These are phyloP conservation scores for Paralagenidium karlingii DNA, from an alignment of 352 stramenopile genomes.

Conservation along the genomic window DNA sequence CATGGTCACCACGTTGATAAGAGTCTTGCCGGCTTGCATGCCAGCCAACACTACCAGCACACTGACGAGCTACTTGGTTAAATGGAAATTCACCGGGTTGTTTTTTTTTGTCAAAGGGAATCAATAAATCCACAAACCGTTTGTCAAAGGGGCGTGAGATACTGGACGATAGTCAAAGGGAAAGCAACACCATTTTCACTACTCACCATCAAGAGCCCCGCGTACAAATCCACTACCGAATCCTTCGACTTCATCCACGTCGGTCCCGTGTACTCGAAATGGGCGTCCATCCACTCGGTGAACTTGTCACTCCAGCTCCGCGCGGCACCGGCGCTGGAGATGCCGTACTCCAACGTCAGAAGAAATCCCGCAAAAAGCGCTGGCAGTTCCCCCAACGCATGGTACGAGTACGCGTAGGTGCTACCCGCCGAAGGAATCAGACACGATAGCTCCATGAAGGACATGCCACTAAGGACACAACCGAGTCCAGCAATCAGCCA, in stretches of 20 bases:
- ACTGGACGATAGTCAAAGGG: neutral
- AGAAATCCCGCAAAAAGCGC: slow-evolving; percentile 82
- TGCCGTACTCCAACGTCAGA: slow-evolving; percentile 89
- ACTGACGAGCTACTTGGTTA: too few species aligned
- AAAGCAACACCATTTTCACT: too few species aligned
- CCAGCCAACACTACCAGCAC: slow-evolving; percentile 65
- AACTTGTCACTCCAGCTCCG: slow-evolving; percentile 92
- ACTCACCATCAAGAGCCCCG: slow-evolving; percentile 63
- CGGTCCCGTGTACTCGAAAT: slow-evolving; percentile 28
- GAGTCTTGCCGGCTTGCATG: slow-evolving; percentile 78
- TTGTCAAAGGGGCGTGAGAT: neutral
- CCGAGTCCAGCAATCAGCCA: slow-evolving; percentile 76
- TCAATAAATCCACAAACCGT: neutral
- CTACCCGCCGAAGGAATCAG: slow-evolving; percentile 81
- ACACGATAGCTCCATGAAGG: slow-evolving; percentile 86
- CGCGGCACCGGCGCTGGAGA: slow-evolving; percentile 84
- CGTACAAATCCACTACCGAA: slow-evolving; percentile 52
- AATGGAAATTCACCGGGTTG: neutral
- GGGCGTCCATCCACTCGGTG: slow-evolving; percentile 51
- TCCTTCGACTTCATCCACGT: slow-evolving; percentile 58
- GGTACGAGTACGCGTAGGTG: slow-evolving; percentile 91
- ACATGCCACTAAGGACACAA: slow-evolving; percentile 71
- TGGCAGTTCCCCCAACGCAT: slow-evolving; percentile 86
- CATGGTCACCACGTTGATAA: slow-evolving; percentile 86
- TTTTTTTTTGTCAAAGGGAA: too few species aligned